Base-by-base conservation (phyloP, 768 basidiomycete genomes). In the Mycena vitilis region DNA sequence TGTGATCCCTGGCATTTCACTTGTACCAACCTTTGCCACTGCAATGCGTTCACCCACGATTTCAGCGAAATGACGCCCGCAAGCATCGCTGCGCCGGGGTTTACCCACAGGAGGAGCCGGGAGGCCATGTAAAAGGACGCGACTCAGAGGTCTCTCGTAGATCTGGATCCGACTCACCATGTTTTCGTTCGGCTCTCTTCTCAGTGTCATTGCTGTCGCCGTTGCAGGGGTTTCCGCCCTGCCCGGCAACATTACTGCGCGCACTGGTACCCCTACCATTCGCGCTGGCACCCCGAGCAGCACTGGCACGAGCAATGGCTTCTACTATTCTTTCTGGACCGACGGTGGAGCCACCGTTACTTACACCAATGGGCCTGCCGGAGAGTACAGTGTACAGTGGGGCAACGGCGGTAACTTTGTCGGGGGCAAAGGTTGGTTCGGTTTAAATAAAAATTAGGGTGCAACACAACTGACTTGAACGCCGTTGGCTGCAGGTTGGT, bases 331-430 rank as follows among this genome's bases (percentile, higher is more conserved):
- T 0, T 76, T 71, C 63, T 78, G 75, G 73, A 76, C 76, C 11
- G 78, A 79, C 54, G 75, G 76, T 7, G 69, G 60, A 37, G 73
- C 61, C 23, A 66, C 38, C n/a, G 77, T 74, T 13, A 76, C 75
- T 34, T 79, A 79, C 72, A 78, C 74, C 52, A 80, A 80, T 70
- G 68, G 68, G 18, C 72, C 70, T 42, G 76, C 45, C 16, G 79
- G 79, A 3, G 45, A 76, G 56, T 80, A 80, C 71, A 71, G 67
- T 58, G 71, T 80, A n/a, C 70, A 62, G 20, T 80, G 79, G 79
- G 55, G 65, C 25, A 66, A 65, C 6, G 63, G 40, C 37, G 79
- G 76, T 36, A 76, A 80, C 73, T 74, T 78, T 57, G 77, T 79
- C 22, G 79, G 61, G 57, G 78, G 79, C 49, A 80, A 79, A 64